phyloP scores from a whole-genome alignment of 805 yeast species.

The Jamesozyma spencerorum region DNA sequence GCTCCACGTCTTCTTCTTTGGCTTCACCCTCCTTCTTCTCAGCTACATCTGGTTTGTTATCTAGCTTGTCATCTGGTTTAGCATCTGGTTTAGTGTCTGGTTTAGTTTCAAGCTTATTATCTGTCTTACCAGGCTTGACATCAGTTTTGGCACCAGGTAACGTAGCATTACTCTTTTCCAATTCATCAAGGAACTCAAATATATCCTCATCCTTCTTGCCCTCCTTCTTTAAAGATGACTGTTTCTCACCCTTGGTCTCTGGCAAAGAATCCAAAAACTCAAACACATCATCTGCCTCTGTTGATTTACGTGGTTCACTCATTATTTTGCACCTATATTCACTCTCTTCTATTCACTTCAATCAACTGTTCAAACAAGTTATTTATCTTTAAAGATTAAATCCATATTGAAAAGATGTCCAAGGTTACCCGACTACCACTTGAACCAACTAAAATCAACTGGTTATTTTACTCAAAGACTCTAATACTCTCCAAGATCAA shows the following conservation, averaged over 20 bases:
- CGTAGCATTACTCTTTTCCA: slow-evolving; percentile 50
- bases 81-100: slow-evolving; percentile 8
- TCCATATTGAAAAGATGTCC: no score
- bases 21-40: slow-evolving; percentile 9
- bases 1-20: slow-evolving; percentile 17
- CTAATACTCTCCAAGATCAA: no score
- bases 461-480: no score
- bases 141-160: slow-evolving; percentile 18
- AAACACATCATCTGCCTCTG: slow-evolving; percentile 64
- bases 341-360: neutral
- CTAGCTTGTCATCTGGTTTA: slow-evolving; percentile 8
- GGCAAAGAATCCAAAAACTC: slow-evolving; percentile 77
- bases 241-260: slow-evolving; percentile 26
- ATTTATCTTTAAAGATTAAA: no score
- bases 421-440: no score
- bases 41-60: slow-evolving; percentile 17
- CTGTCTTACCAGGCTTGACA: slow-evolving; percentile 6
- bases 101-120: slow-evolving; percentile 8
- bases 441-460: no score
- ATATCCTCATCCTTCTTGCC: slow-evolving; percentile 30
- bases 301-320: slow-evolving; percentile 25
- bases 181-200: slow-evolving; percentile 47
- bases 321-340: slow-evolving; percentile 3
- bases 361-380: no score
- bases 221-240: neutral